Evolutionary conservation across 1,139 yeast species (phyloP).

Genomic region (Taphrina pruni): DNA sequence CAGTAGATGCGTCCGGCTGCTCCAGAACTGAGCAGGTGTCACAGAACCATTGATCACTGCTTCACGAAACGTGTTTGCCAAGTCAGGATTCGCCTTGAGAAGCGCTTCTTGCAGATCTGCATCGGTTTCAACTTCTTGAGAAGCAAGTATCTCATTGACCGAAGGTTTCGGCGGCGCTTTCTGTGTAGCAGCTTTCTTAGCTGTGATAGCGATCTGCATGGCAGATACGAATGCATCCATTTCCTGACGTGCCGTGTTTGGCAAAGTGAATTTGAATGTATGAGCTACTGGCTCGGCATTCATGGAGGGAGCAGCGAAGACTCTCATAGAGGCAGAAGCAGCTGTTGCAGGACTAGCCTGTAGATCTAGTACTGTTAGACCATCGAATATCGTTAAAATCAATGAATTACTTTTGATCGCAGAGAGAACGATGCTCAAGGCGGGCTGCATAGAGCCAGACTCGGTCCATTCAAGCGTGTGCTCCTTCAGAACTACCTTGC

Average conservation of each 20-base stretch:
- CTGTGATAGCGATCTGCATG: slow-evolving; percentile 28
- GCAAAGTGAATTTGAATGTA: slow-evolving; percentile 38
- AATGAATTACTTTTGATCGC: slow-evolving; percentile 38
- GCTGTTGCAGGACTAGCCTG: slow-evolving; percentile 42
- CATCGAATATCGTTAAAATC: not conserved
- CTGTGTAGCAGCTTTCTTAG: slow-evolving; percentile 24
- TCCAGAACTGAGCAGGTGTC: slow-evolving; percentile 78
- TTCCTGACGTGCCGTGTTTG: slow-evolving; percentile 31
- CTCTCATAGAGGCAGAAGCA: slow-evolving; percentile 37
- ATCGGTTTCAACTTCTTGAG: slow-evolving; percentile 53
- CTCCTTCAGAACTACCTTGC: slow-evolving; percentile 33
- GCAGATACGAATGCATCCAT: slow-evolving; percentile 39
- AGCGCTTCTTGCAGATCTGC: slow-evolving; percentile 78
- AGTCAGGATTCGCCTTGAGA: slow-evolving; percentile 69
- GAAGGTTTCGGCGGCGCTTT: slow-evolving; percentile 28
- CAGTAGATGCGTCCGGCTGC: slow-evolving; percentile 75
- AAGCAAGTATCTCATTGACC: slow-evolving; percentile 29
- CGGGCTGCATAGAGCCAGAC: slow-evolving; percentile 35
- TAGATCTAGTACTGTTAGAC: slow-evolving; percentile 17
- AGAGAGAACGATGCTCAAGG: slow-evolving; percentile 36
- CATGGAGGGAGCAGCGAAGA: slow-evolving; percentile 32
- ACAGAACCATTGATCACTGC: slow-evolving; percentile 64
- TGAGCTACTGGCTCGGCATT: slow-evolving; percentile 41
- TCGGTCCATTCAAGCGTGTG: slow-evolving; percentile 41
- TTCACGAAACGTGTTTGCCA: slow-evolving; percentile 80